Percentiles rank a stretch among this genome's conserved stretches.
phyloP scores from a whole-genome alignment of 306 rosid species.

The Spatholobus suberectus region DNA sequence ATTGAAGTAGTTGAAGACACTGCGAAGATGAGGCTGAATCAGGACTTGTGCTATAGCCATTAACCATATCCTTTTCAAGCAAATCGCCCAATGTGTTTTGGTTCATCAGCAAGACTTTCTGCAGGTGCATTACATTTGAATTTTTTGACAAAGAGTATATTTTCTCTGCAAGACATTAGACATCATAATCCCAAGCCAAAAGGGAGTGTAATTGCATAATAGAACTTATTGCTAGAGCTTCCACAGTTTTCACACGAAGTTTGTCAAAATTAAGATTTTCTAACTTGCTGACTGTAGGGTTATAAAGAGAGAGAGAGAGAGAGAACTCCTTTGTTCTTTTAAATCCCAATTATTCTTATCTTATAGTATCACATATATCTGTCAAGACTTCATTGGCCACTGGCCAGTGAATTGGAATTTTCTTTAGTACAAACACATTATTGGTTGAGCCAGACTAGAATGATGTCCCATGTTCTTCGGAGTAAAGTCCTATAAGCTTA shows the following conservation, averaged over 20 bases:
- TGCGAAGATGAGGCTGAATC: constrained; percentile 29
- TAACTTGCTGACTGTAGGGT: constrained; percentile 36
- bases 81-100: constrained; percentile 34
- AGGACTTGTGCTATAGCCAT: constrained; percentile 11
- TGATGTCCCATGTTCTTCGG: constrained; percentile 37
- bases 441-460: constrained; percentile 37
- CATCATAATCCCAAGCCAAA: constrained; percentile 35
- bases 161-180: constrained; percentile 24
- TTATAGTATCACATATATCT: constrained; percentile 34
- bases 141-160: constrained; percentile 25
- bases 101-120: constrained; percentile 2
- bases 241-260: constrained; percentile 45
- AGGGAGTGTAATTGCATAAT: constrained; percentile 42
- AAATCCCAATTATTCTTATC: constrained; percentile 21
- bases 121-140: constrained; percentile 31
- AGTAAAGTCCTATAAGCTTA: constrained; percentile 10
- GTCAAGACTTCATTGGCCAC: constrained; percentile 15
- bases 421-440: constrained; percentile 43
- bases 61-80: constrained; percentile 30
- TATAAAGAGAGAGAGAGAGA: no score
- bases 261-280: constrained; percentile 40
- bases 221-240: constrained; percentile 43
- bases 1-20: constrained; percentile 28
- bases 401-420: constrained; percentile 46
- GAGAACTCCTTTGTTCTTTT: not conserved